Evolutionary conservation across 176 grass and related monocot species (phyloP).

Genomic region (Juncus effusus): DNA sequence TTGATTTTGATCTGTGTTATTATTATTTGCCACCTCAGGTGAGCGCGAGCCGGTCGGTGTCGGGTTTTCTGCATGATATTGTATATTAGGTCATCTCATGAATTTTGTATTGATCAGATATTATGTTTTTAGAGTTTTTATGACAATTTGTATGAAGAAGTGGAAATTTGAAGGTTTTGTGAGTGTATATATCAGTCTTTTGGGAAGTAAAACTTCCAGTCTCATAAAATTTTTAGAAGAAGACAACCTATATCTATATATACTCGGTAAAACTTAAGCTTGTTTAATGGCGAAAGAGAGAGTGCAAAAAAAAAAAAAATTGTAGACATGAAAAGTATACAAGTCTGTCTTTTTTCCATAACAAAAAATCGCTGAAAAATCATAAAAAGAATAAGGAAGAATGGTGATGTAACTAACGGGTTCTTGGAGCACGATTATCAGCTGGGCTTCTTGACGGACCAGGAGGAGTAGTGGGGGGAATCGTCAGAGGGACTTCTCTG

Average conservation of each 20-base stretch:
- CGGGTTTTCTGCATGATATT: conserved; percentile 32
- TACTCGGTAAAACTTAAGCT: no score
- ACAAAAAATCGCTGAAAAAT: neutral
- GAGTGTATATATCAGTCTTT: no score
- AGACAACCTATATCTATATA: no score
- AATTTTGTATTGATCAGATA: no score
- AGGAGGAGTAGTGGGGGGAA: conserved; percentile 32
- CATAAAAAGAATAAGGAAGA: conserved; percentile 24
- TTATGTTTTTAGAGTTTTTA: no score
- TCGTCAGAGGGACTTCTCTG: conserved; percentile 3
- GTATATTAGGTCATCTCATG: neutral
- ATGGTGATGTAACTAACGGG: conserved; percentile 28
- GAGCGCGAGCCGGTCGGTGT: conserved; percentile 32
- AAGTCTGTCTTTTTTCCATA: conserved; percentile 16
- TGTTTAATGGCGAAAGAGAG: neutral
- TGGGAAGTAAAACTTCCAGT: no score
- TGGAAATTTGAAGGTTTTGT: no score
- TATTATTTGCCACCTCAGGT: conserved; percentile 32
- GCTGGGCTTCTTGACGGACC: neutral
- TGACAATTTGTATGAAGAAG: no score
- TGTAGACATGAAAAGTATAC: neutral
- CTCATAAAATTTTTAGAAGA: no score
- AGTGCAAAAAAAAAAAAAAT: neutral
- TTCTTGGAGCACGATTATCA: conserved; percentile 24
- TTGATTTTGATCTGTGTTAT: conserved; percentile 5